Conservation (phyloP, 2,329 filamentous ascomycete genomes). For the Calonectria henricotiae region DNA sequence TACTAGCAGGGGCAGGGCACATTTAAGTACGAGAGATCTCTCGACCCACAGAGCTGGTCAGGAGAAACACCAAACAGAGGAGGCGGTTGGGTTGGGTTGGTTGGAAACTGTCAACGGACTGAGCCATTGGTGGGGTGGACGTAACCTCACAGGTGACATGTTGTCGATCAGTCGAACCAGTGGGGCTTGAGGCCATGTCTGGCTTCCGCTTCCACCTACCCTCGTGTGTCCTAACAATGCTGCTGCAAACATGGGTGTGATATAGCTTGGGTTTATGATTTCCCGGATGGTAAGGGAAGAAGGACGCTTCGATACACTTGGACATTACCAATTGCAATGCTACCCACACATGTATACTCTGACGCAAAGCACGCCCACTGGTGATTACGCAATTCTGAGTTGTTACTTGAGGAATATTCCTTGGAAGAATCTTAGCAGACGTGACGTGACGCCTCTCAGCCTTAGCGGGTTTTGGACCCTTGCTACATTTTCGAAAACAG, state of each 20-base stretch:
- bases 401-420: background rate
- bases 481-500: background rate
- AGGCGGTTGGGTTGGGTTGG: background rate
- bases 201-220: constrained; percentile 1
- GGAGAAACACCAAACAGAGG: background rate
- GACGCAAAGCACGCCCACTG: background rate
- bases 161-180: background rate
- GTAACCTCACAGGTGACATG: constrained; percentile 20
- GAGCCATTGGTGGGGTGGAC: background rate
- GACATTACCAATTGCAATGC: too few relatives aligned
- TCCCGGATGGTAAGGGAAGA: too few relatives aligned
- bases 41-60: background rate
- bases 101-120: background rate
- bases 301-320: too few relatives aligned
- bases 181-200: background rate
- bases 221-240: background rate
- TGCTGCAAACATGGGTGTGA: background rate
- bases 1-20: background rate
- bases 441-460: background rate
- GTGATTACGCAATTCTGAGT: constrained; percentile 7
- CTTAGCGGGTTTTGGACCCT: background rate
- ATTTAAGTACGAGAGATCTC: background rate
- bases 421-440: background rate
- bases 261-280: too few relatives aligned
- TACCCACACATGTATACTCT: background rate